Percentiles rank a stretch among this genome's conserved stretches.
phyloP scores from a whole-genome alignment of 805 yeast species.

The Kluyveromyces aestuarii region DNA sequence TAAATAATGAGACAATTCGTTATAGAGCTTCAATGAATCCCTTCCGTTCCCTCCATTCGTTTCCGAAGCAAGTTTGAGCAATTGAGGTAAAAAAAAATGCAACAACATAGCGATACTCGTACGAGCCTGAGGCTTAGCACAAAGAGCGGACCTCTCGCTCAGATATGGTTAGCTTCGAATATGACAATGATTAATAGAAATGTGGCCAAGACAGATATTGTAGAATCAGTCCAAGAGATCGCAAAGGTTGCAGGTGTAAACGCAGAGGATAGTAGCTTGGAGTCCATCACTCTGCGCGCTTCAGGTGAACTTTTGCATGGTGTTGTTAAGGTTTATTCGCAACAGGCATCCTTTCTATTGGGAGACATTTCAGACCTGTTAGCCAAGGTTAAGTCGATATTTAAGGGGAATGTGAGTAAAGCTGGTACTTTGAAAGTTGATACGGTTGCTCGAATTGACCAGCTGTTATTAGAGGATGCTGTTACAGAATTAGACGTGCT shows the following conservation, averaged over 20 bases:
- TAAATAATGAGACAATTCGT: background rate
- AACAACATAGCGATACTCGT: background rate
- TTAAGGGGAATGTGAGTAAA: constrained; percentile 36
- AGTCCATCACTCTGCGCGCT: constrained; percentile 66
- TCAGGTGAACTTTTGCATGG: constrained; percentile 85
- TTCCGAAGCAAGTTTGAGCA: background rate
- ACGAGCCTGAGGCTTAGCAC: constrained; percentile 24
- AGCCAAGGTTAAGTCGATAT: constrained; percentile 59
- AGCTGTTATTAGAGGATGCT: constrained; percentile 62
- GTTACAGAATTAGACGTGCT: constrained; percentile 70
- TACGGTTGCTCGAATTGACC: constrained; percentile 48
- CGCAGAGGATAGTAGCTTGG: constrained; percentile 22
- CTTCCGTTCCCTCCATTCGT: no score
- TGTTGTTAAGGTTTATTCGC: constrained; percentile 75
- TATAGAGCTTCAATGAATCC: background rate
- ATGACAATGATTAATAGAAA: constrained; percentile 37
- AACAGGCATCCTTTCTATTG: constrained; percentile 72
- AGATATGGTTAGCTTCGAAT: constrained; percentile 89
- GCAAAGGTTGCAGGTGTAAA: constrained; percentile 33
- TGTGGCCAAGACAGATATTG: constrained; percentile 64
- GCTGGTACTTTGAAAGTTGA: constrained; percentile 56
- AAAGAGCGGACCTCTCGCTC: constrained; percentile 77
- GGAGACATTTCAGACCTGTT: constrained; percentile 80
- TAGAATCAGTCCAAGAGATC: constrained; percentile 58
- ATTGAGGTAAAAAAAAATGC: background rate